Evolutionary conservation across 179 eudicot species (phyloP), one percentile per base, ranked within the genome.

Genomic region (Actinidia arguta): DNA sequence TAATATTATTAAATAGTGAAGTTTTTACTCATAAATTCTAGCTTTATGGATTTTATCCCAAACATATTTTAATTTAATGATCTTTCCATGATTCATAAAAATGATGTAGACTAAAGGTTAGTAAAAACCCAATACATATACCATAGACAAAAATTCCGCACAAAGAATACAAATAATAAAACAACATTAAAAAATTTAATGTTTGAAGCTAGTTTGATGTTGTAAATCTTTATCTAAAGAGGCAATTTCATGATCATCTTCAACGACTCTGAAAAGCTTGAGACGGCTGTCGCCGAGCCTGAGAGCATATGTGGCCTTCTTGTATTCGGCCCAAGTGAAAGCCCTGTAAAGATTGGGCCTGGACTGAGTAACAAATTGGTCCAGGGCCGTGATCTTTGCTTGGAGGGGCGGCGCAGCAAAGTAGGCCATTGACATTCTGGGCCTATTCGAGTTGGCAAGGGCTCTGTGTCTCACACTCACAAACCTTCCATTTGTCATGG

Each of bases 271-370:
- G 85, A 89, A 88, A 17, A 84, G 84, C 42, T 84, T 75, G 72
- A 90, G 90, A 55, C 93, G 86, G 18, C 54, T 70, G 9, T 87
- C 91, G 6, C 89, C 89, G 31, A 90, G 83, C 7, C 90, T 83
- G 8, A 66, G 77, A 50, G 87, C 56, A 69, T 85, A 85, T 0
- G 89, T 24, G 24, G 79, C 81, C 22, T 78, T 81, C 83, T 89
- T 90, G 81, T 87, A 90, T 20, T 90, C 93, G 11, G 73, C 89
- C 93, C 93, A 90, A 3, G 91, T 90, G 73, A 90, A 89, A 58
- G 86, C 76, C 66, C 85, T 89, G 64, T 90, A 90, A 9, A 87
- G 25, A 31, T 54, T 76, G 14, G 85, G 84, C 39, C 63, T 80
- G 8, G 20, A 42, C 9, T 39, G 78, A 24, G 81, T 81, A 27